Evolutionary conservation across 805 yeast genomes (phyloP).

Genomic region (Wickerhamomyces queroliae): DNA sequence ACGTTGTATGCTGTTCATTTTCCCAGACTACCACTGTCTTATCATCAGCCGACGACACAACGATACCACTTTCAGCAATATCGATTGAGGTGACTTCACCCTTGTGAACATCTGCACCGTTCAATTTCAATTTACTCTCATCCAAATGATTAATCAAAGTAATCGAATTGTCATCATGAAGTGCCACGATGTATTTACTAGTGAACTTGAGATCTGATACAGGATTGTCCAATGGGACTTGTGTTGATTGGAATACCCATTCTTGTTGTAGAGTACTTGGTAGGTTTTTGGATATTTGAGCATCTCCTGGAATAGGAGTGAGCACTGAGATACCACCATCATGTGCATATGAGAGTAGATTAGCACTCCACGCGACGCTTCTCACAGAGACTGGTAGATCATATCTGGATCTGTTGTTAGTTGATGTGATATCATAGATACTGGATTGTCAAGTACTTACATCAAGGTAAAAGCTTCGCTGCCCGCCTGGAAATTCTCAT

Average conservation of each 20-base stretch:
- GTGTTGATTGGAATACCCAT: conserved; percentile 18
- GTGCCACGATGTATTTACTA: conserved; percentile 14
- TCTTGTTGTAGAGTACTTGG: conserved; percentile 19
- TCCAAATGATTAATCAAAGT: conserved; percentile 17
- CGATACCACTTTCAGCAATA: conserved; percentile 22
- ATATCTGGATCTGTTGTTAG: conserved; percentile 8
- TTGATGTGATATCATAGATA: not conserved
- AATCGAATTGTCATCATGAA: conserved; percentile 15
- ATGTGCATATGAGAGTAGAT: conserved; percentile 15
- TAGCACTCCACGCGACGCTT: conserved; percentile 20
- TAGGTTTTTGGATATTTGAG: conserved; percentile 17
- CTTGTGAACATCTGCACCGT: conserved; percentile 12
- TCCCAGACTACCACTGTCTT: conserved; percentile 24
- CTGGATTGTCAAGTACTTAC: conserved; percentile 7
- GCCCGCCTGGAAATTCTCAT: conserved; percentile 10
- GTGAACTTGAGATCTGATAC: conserved; percentile 15
- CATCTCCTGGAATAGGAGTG: conserved; percentile 16
- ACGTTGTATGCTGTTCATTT: conserved; percentile 7
- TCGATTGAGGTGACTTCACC: conserved; percentile 26
- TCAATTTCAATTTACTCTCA: conserved; percentile 8
- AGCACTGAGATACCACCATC: conserved; percentile 17
- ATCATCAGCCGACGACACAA: conserved; percentile 28
- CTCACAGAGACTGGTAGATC: conserved; percentile 13
- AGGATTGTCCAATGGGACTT: conserved; percentile 7
- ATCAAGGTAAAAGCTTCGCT: conserved; percentile 17